These are phyloP conservation scores for Alternaria gansuensis DNA, from an alignment of 2,329 filamentous ascomycete species.

Conservation along the genomic window DNA sequence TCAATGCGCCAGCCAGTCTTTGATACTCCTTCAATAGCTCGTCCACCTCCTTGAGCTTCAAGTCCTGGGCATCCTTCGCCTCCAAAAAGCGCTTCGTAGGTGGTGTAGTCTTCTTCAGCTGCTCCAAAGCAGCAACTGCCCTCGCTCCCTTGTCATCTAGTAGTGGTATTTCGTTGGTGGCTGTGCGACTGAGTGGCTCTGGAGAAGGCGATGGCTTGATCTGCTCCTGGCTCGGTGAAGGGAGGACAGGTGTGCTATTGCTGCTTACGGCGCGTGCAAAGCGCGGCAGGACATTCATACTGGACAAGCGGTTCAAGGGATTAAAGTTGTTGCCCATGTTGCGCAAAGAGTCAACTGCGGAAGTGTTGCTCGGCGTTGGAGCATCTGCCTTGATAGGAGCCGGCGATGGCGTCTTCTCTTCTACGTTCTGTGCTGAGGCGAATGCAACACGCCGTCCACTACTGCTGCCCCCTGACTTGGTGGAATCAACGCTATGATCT, in stretches of 20 bases:
- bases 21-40: constrained; percentile 57
- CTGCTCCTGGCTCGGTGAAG: constrained; percentile 51
- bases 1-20: constrained; percentile 56
- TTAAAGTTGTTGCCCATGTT: constrained; percentile 83
- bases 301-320: constrained; percentile 79
- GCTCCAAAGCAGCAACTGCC: constrained; percentile 57
- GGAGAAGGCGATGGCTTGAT: constrained; percentile 38
- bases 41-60: constrained; percentile 60
- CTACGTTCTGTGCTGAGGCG: constrained; percentile 33
- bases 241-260: constrained; percentile 52
- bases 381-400: constrained; percentile 40
- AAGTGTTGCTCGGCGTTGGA: constrained; percentile 53
- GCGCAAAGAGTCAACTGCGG: constrained; percentile 81
- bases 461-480: constrained; percentile 68
- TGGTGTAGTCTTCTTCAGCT: constrained; percentile 57
- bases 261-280: constrained; percentile 69
- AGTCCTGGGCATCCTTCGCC: constrained; percentile 55
- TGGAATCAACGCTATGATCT: constrained; percentile 81
- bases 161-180: constrained; percentile 33
- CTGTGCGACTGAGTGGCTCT: constrained; percentile 27
- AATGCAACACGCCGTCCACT: constrained; percentile 68
- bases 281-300: constrained; percentile 76
- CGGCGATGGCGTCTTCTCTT: constrained; percentile 37
- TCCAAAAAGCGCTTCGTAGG: constrained; percentile 60
- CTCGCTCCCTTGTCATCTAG: constrained; percentile 49